These are phyloP conservation scores for Didymella pomorum DNA, from an alignment of 2,329 filamentous ascomycete genomes.

Conservation along the genomic window DNA sequence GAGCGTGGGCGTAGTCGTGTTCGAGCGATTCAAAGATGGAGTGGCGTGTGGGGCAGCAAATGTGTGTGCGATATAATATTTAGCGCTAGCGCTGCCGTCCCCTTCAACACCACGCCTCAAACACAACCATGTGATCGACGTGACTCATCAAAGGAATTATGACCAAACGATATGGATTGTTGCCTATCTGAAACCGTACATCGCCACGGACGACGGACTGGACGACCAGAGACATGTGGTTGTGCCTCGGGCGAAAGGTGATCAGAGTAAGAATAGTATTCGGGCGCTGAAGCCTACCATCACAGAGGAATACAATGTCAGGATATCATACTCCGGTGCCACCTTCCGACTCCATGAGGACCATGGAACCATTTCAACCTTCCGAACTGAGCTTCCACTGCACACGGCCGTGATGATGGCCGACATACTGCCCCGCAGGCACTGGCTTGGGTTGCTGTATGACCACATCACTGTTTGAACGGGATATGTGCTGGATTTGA, in stretches of 20 bases:
- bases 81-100: slow-evolving; percentile 18
- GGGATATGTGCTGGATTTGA: slow-evolving; percentile 24
- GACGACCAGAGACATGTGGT: background rate
- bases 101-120: slow-evolving; percentile 1
- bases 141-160: background rate
- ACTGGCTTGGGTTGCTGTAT: slow-evolving; percentile 40
- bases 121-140: background rate
- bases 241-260: background rate
- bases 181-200: background rate
- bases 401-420: slow-evolving; percentile 34
- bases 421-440: slow-evolving; percentile 29
- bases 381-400: slow-evolving; percentile 49
- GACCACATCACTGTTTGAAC: slow-evolving; percentile 38
- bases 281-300: background rate
- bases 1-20: slow-evolving; percentile 14
- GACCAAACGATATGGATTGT: background rate
- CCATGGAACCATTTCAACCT: slow-evolving; percentile 13
- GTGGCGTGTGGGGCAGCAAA: slow-evolving; percentile 31
- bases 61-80: slow-evolving; percentile 22
- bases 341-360: background rate
- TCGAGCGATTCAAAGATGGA: slow-evolving; percentile 27
- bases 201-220: background rate
- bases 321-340: background rate
- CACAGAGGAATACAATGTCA: background rate
- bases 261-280: background rate